Conservation (phyloP, 75 land plant species). For the Pseudotsuga menziesii region DNA sequence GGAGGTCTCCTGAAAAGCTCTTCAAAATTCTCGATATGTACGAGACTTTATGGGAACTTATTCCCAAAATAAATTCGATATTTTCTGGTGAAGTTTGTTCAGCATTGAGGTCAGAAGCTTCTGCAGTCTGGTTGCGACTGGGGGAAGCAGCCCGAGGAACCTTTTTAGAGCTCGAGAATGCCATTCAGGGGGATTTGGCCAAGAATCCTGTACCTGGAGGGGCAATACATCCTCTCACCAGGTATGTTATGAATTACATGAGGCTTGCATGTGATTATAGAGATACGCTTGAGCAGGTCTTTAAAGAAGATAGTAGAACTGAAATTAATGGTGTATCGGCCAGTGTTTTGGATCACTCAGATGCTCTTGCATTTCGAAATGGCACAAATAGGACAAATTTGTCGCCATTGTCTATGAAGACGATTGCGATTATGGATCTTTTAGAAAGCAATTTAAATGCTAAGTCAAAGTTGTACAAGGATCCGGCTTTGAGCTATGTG, state of each 20-base stretch:
- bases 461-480: slow-evolving; percentile 72
- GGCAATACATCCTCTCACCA: slow-evolving; percentile 75
- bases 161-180: slow-evolving; percentile 57
- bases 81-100: slow-evolving; percentile 24
- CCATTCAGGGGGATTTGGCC: slow-evolving; percentile 47
- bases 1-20: slow-evolving; percentile 21
- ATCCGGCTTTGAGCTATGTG: slow-evolving; percentile 34
- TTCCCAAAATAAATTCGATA: slow-evolving; percentile 26
- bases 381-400: neutral
- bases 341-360: slow-evolving; percentile 1
- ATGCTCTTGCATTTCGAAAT: neutral
- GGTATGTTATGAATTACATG: slow-evolving; percentile 85
- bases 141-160: slow-evolving; percentile 55
- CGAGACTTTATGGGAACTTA: slow-evolving; percentile 44
- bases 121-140: slow-evolving; percentile 26
- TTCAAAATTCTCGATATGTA: slow-evolving; percentile 70
- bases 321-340: neutral
- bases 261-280: slow-evolving; percentile 43
- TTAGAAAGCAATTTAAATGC: slow-evolving; percentile 51
- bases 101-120: slow-evolving; percentile 29
- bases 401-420: slow-evolving; percentile 40
- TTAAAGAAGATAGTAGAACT: slow-evolving; percentile 16
- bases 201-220: slow-evolving; percentile 60
- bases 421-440: slow-evolving; percentile 48
- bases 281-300: slow-evolving; percentile 38